Base-by-base conservation (phyloP, 1,139 yeast species). In the Scheffersomyces illinoinensis region DNA sequence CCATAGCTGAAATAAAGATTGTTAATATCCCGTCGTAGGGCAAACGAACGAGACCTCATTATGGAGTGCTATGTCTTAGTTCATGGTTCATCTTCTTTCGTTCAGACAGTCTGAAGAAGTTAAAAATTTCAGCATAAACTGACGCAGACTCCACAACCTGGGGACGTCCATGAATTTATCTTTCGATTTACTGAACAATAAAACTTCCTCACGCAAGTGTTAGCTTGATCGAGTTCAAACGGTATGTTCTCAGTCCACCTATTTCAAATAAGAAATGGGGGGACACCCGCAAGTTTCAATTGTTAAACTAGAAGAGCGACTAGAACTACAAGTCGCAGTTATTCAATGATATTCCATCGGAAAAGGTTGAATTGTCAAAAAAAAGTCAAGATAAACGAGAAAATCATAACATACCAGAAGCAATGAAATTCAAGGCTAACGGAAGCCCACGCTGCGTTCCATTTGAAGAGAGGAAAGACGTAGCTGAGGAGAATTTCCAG, bases 151-250 rank as follows among this genome's bases (percentile, higher is more conserved):
- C 33, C 33, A 33, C 43, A 33, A 33, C 14, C 14, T 33, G 43
- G 17, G 43, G 43, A 12, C 43, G 43, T 33, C 17, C 17, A 39
- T 21, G 33, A 50, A 50, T 33, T 47, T 33, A 51, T 47, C 39
- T 18, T 49, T 46, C 43, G 52, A 54, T 50, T 58, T 53, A 50
- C 53, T 52, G 52, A 57, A 56, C 61, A 59, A 58, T 53, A 57
- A 76, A 66, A 70, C 75, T 78, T 89, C 88, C 95, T 89, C 95
- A 87, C 93, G 93, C 95, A 89, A 89, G 95, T 76, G 81, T 82
- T 83, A 88, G 76, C 92, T 88, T 90, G 93, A 79, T 90, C 95
- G 95, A 89, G 95, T 90, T 79, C 79, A 68, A 77, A 84, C 92
- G 92, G 93, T 87, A 70, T 85, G 63, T 75, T 87, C 92, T 88